Percentiles rank a stretch among this genome's conserved stretches.
Conservation (phyloP, 768 basidiomycete genomes). For the Trametopsis cervina region DNA sequence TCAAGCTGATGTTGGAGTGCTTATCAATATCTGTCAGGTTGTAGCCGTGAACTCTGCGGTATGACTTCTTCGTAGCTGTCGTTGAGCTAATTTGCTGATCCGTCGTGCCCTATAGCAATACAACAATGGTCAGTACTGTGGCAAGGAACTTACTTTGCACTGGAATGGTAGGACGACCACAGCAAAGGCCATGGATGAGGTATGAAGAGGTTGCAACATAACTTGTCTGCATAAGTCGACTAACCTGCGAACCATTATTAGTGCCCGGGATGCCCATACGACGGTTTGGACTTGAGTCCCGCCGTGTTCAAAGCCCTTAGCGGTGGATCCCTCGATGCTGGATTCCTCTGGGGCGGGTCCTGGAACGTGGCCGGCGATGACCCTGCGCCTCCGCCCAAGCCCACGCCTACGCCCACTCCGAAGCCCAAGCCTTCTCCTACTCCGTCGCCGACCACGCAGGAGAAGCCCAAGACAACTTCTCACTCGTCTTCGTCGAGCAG, state of each 20-base stretch:
- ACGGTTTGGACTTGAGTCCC: not conserved
- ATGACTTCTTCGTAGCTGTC: not conserved
- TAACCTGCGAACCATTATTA: too few relatives aligned
- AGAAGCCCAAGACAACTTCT: not conserved
- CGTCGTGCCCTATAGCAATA: too few relatives aligned
- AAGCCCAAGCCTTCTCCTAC: not conserved
- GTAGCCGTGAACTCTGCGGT: not conserved
- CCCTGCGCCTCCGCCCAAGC: not conserved
- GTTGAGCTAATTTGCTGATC: not conserved
- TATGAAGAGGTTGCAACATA: too few relatives aligned
- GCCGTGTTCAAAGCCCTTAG: not conserved
- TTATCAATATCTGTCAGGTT: not conserved
- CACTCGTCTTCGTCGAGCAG: not conserved
- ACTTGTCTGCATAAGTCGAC: too few relatives aligned
- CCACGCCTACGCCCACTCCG: not conserved
- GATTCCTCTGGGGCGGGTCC: not conserved
- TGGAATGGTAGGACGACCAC: too few relatives aligned
- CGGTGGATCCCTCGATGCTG: not conserved
- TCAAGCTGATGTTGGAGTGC: not conserved
- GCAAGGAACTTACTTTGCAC: too few relatives aligned
- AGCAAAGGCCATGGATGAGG: too few relatives aligned
- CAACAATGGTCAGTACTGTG: too few relatives aligned
- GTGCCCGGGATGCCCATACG: not conserved
- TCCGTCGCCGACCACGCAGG: not conserved
- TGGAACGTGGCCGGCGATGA: not conserved